Conservation (phyloP, 2,329 filamentous ascomycete genomes). For the Endoconidiophora polonica region DNA sequence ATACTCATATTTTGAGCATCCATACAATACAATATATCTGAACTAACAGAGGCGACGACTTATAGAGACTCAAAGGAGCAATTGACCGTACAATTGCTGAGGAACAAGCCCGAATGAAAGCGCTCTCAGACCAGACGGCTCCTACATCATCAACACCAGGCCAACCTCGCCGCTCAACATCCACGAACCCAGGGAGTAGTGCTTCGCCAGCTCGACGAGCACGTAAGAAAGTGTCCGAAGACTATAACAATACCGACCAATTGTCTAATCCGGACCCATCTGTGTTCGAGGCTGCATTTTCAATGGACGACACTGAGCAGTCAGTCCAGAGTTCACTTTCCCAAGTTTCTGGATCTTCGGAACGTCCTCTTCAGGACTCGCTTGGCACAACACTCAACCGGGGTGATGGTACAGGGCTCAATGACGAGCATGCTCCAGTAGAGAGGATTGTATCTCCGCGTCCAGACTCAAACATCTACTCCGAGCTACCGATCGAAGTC, state of each 20-base stretch:
- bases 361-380: neutral
- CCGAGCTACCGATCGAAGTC: slow-evolving; percentile 58
- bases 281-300: slow-evolving; percentile 74
- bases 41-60: too few relatives aligned
- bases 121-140: slow-evolving; percentile 28
- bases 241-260: slow-evolving; percentile 22
- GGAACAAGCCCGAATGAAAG: slow-evolving; percentile 67
- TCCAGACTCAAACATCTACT: slow-evolving; percentile 15
- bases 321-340: slow-evolving; percentile 16
- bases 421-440: neutral
- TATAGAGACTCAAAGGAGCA: slow-evolving; percentile 62
- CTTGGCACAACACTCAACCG: neutral
- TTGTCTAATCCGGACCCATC: slow-evolving; percentile 56
- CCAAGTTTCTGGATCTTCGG: neutral
- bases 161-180: slow-evolving; percentile 23
- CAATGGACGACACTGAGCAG: slow-evolving; percentile 54
- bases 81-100: slow-evolving; percentile 81
- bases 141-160: slow-evolving; percentile 22
- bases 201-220: slow-evolving; percentile 20
- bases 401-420: neutral
- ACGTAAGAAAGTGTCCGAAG: slow-evolving; percentile 13
- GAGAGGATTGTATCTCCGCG: neutral
- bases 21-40: too few relatives aligned
- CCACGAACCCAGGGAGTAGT: slow-evolving; percentile 15
- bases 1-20: too few relatives aligned